A percentile compares a stretch with the other conserved stretches of the same genome.
phyloP scores from a whole-genome alignment of 371 early-diverging fungal species.

The Catenaria anguillulae region DNA sequence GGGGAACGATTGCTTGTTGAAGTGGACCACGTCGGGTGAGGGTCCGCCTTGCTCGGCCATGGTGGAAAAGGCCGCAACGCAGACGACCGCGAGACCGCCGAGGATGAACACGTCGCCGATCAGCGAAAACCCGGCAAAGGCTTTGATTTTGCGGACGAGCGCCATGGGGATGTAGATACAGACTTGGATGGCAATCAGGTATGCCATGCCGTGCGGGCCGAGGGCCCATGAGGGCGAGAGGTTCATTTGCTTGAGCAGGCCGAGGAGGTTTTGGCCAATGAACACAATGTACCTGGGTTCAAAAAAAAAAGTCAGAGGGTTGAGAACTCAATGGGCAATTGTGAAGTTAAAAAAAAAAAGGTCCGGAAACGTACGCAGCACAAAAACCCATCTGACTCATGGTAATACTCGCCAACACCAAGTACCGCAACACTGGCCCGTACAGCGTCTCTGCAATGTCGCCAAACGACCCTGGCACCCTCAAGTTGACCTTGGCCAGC shows the following conservation, averaged over 20 bases:
- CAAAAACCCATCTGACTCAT: conserved; percentile 57
- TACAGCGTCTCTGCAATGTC: conserved; percentile 73
- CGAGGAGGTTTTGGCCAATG: conserved; percentile 59
- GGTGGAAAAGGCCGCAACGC: conserved; percentile 11
- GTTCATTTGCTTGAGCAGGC: conserved; percentile 21
- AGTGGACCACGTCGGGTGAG: conserved; percentile 16
- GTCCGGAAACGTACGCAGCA: conserved; percentile 26
- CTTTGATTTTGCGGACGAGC: conserved; percentile 68
- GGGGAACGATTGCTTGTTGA: conserved; percentile 53
- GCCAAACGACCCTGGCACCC: conserved; percentile 66
- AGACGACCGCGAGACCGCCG: conserved; percentile 38
- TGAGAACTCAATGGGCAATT: too few species aligned
- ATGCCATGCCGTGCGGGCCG: conserved; percentile 21
- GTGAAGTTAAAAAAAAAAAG: too few species aligned
- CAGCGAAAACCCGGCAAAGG: conserved; percentile 62
- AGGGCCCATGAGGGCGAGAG: too few species aligned
- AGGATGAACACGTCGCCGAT: conserved; percentile 81
- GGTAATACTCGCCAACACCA: conserved; percentile 66
- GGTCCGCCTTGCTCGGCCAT: neutral
- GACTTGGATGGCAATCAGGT: conserved; percentile 52
- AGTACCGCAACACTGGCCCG: conserved; percentile 57
- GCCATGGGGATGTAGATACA: conserved; percentile 65
- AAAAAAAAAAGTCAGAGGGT: too few species aligned
- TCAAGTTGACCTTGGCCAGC: conserved; percentile 33
- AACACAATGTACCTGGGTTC: too few species aligned